Conservation (phyloP, 2,329 filamentous ascomycete species). For the Ophiocordyceps sinensis region DNA sequence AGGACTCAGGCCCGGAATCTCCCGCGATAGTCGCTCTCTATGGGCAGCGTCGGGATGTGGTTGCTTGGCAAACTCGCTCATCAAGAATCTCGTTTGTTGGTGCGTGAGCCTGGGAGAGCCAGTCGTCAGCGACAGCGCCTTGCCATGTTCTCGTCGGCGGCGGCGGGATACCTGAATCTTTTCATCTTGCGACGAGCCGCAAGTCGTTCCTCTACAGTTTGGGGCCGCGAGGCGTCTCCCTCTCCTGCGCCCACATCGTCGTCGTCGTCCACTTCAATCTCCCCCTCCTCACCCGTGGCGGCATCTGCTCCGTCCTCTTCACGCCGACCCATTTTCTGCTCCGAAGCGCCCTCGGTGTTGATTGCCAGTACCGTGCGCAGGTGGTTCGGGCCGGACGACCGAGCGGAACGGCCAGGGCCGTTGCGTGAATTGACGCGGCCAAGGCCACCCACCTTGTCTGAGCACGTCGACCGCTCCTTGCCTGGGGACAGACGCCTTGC, state of each 20-base stretch:
- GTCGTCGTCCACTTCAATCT: conserved; percentile 41
- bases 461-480: not conserved
- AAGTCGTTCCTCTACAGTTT: conserved; percentile 41
- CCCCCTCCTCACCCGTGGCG: conserved; percentile 32
- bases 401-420: not conserved
- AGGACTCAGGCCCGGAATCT: conserved; percentile 83
- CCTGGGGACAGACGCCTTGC: not conserved
- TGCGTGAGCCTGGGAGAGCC: conserved; percentile 60
- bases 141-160: too few relatives aligned
- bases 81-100: conserved; percentile 91
- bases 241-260: conserved; percentile 32
- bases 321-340: conserved; percentile 16
- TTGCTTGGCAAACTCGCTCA: conserved; percentile 94
- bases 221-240: conserved; percentile 22
- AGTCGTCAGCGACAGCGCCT: conserved; percentile 17
- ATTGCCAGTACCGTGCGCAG: not conserved
- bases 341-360: conserved; percentile 10
- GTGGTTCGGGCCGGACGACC: conserved; percentile 1
- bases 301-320: conserved; percentile 21
- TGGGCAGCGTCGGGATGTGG: conserved; percentile 88
- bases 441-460: not conserved
- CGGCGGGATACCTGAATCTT: conserved; percentile 48
- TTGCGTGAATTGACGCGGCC: not conserved
- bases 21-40: conserved; percentile 69
- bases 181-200: conserved; percentile 57